Evolutionary conservation across 176 grass and related monocot genomes (phyloP), one percentile per base, ranked within the genome.

Genomic region (Oryza meyeriana): DNA sequence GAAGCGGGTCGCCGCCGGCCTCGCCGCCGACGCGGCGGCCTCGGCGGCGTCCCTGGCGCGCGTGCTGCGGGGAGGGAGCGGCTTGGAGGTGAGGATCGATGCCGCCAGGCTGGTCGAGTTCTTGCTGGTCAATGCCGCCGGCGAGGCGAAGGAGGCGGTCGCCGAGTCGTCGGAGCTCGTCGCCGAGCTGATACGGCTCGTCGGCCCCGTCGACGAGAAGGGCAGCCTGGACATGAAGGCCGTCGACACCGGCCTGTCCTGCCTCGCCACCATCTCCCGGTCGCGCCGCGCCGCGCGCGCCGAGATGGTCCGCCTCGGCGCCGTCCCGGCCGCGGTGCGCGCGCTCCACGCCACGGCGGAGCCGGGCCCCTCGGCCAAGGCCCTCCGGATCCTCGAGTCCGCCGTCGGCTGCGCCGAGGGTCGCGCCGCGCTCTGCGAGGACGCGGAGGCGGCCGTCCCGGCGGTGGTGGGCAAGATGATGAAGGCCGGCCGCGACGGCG

Each of bases 361-460:
- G 6, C 38, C 81, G 8, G 26, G 44, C 59, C 24, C 86, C 40
- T 55, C 78, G 5, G 85, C 62, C 7, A 87, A 35, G 50, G 86
- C 70, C 18, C 92, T 75, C 39, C 92, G 87, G 59, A 69, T 95
- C 31, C 79, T 95, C 18, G 95, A 95, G 63, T 81, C 82, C 17
- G 90, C 87, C 29, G 90, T 85, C 8, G 58, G 88, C 10, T 94
- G 90, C 69, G 92, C 92, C 4, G 95, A 98, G 79, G 95, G 95
- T 14, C 90, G 95, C 2, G 88, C 86, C 14, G 88, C 90, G 45
- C 86, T 98, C n/a, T 98, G 95, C 85, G 85, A 84, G 40, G 25
- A 84, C 25, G 92, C 78, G 47, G 95, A 88, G 72, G 69, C 47
- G 30, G 85, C 81, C 3, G 40, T 91, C 0, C 42, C 74, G 0